Evolutionary conservation across 2,329 filamentous ascomycete species (phyloP).

Genomic region (Aspergillus sp.): DNA sequence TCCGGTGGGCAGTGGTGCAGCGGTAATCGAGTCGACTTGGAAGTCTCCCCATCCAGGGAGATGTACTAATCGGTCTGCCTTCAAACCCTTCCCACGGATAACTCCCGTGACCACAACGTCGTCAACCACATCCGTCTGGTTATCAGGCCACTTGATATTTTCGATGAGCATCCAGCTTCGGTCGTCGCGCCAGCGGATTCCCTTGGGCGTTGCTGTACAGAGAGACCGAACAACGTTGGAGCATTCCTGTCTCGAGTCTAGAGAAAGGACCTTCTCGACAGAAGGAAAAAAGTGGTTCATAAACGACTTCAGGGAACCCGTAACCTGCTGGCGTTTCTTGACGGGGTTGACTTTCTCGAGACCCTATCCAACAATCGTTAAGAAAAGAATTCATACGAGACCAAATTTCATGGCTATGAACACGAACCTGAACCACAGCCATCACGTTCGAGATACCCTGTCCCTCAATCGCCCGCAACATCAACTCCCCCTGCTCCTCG

Average conservation of each 20-base stretch:
- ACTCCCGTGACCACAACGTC: constrained; percentile 72
- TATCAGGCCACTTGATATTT: constrained; percentile 62
- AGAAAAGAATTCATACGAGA: neutral
- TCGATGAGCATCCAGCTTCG: constrained; percentile 93
- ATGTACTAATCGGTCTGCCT: constrained; percentile 82
- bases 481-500: constrained; percentile 72
- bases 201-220: constrained; percentile 87
- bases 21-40: constrained; percentile 80
- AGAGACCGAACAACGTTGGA: constrained; percentile 83
- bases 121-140: constrained; percentile 36
- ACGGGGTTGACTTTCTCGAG: constrained; percentile 68
- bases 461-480: constrained; percentile 79
- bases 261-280: constrained; percentile 80
- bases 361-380: constrained; percentile 29
- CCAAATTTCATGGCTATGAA: neutral
- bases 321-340: constrained; percentile 67
- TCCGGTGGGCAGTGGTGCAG: constrained; percentile 57
- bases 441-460: constrained; percentile 93
- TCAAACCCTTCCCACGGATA: constrained; percentile 75
- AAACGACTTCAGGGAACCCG: constrained; percentile 80
- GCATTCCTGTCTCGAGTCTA: constrained; percentile 84
- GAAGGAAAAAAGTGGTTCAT: constrained; percentile 91
- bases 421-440: constrained; percentile 59
- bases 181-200: constrained; percentile 90
- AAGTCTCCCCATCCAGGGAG: constrained; percentile 91